These are phyloP conservation scores for Cicer cuneatum DNA, from an alignment of 306 rosid species.

Conservation along the genomic window DNA sequence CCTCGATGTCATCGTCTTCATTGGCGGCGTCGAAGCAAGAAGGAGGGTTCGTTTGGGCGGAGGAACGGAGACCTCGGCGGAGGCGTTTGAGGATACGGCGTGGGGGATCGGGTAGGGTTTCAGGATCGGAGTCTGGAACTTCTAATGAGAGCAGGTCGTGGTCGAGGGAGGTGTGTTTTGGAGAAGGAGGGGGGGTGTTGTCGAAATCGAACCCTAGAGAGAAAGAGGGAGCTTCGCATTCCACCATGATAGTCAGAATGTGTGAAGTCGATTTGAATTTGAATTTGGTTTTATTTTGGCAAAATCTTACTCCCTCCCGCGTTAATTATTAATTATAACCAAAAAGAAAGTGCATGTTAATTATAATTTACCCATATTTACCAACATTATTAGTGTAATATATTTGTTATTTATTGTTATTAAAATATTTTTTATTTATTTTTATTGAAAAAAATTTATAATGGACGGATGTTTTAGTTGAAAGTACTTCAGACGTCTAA, in stretches of 20 bases:
- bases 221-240: constrained; percentile 72
- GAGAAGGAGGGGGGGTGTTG: background rate
- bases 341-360: too few species aligned
- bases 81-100: constrained; percentile 65
- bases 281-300: background rate
- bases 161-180: constrained; percentile 48
- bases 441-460: too few species aligned
- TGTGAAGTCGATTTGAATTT: background rate
- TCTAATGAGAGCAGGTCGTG: background rate
- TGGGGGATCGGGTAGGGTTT: constrained; percentile 44
- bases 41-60: constrained; percentile 12
- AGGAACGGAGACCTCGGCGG: constrained; percentile 55
- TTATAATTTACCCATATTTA: too few species aligned
- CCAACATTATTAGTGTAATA: too few species aligned
- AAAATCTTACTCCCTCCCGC: too few species aligned
- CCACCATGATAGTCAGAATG: constrained; percentile 56
- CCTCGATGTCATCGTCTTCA: constrained; percentile 75
- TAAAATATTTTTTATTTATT: too few species aligned
- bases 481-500: too few species aligned
- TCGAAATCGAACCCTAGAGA: constrained; percentile 73
- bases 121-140: constrained; percentile 47
- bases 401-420: too few species aligned
- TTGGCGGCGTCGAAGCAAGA: background rate
- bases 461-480: too few species aligned
- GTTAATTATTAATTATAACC: too few species aligned